These are phyloP conservation scores for Tulasnella calospora DNA, from an alignment of 768 basidiomycete genomes.

Conservation along the genomic window DNA sequence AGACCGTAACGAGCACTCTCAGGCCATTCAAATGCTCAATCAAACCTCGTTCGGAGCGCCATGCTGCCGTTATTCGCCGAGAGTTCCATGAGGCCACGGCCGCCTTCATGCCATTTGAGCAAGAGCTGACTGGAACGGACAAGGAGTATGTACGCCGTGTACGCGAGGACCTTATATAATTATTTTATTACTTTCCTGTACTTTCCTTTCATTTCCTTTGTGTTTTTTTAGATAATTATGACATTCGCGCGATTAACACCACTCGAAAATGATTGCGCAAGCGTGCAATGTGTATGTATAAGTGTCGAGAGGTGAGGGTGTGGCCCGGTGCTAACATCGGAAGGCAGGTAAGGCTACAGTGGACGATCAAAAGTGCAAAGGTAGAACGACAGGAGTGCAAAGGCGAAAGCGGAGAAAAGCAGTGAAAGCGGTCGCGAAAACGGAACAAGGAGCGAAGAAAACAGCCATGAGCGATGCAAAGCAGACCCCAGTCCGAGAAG, in stretches of 20 bases:
- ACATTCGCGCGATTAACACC: background rate
- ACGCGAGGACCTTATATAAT: background rate
- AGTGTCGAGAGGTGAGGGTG: constrained; percentile 1
- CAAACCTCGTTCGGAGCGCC: background rate
- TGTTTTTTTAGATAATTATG: background rate
- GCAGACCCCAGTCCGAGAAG: constrained; percentile 9
- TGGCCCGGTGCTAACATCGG: constrained; percentile 6
- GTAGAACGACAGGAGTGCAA: background rate
- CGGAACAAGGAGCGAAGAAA: constrained; percentile 5
- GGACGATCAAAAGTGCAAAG: background rate
- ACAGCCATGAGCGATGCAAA: constrained; percentile 5
- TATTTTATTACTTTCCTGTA: background rate
- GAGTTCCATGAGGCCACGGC: constrained; percentile 1
- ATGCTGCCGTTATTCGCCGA: background rate
- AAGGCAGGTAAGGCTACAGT: constrained; percentile 11
- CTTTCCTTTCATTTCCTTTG: too few species aligned
- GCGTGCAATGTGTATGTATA: background rate
- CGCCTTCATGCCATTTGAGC: constrained; percentile 16
- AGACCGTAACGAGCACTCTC: background rate
- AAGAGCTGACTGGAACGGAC: constrained; percentile 6
- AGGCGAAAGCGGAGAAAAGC: background rate
- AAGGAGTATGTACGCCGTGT: constrained; percentile 1
- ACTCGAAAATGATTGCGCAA: background rate
- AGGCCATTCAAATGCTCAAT: constrained; percentile 2
- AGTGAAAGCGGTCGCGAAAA: constrained; percentile 1